Evolutionary conservation across 768 basidiomycete genomes (phyloP).

Genomic region (Tricholoma saponaceum): DNA sequence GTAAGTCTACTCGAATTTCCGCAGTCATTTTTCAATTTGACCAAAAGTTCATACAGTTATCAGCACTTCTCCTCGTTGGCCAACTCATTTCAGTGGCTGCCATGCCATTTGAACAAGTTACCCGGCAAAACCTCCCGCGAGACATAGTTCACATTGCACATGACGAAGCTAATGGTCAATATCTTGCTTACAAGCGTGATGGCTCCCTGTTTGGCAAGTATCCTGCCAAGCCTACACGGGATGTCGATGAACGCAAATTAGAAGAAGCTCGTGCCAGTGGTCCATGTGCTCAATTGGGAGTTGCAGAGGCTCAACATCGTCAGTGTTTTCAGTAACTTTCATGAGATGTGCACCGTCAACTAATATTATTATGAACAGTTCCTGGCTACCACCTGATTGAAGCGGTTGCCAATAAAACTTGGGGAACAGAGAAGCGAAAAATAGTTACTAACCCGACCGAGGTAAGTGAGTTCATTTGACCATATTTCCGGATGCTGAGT

Average conservation of each 20-base stretch:
- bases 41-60: neutral
- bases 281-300: neutral
- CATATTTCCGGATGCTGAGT: neutral
- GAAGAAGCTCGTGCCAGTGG: neutral
- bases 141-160: neutral
- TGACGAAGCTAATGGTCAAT: neutral
- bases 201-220: neutral
- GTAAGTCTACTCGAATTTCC: neutral
- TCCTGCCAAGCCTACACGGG: neutral
- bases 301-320: neutral
- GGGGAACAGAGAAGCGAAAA: neutral
- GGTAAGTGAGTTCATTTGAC: neutral
- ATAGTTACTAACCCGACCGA: neutral
- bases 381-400: neutral
- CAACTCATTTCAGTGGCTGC: neutral
- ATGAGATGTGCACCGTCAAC: neutral
- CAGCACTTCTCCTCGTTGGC: neutral
- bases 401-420: neutral
- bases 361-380: neutral
- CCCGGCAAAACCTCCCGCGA: neutral
- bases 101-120: neutral
- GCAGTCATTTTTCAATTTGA: neutral
- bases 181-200: neutral
- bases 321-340: neutral
- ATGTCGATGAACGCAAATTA: neutral